phyloP scores from a whole-genome alignment of 345 rosid genomes.

The Corymbia maculata region DNA sequence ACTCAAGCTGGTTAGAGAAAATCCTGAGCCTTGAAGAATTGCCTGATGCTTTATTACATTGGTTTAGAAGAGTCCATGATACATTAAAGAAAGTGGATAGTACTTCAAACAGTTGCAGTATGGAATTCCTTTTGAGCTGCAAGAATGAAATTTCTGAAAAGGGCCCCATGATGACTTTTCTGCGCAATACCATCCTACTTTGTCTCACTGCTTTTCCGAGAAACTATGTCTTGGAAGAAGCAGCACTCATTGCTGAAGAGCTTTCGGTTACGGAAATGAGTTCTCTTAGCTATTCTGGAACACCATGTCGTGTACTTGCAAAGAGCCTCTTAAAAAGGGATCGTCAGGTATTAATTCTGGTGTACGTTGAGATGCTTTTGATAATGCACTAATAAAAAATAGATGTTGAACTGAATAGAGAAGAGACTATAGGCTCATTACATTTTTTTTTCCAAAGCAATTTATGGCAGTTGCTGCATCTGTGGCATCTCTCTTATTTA shows the following conservation, averaged over 20 bases:
- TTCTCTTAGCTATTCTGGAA: conserved; percentile 38
- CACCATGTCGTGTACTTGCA: conserved; percentile 80
- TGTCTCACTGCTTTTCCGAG: conserved; percentile 77
- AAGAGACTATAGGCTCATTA: not conserved
- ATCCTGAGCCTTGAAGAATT: conserved; percentile 47
- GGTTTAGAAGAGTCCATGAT: conserved; percentile 39
- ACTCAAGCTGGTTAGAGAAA: conserved; percentile 76
- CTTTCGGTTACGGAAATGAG: conserved; percentile 44
- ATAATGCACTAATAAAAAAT: not conserved
- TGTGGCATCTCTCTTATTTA: not conserved
- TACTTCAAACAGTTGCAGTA: conserved; percentile 17
- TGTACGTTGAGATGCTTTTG: not conserved
- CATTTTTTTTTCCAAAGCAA: not conserved
- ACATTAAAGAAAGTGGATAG: conserved; percentile 14
- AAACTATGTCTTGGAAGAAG: conserved; percentile 70
- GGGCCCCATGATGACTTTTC: conserved; percentile 64
- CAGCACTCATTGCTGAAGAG: conserved; percentile 87
- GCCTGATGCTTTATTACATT: conserved; percentile 40
- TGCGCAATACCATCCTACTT: conserved; percentile 74
- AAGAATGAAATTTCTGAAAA: conserved; percentile 32
- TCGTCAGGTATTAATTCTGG: conserved; percentile 56
- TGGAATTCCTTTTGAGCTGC: conserved; percentile 38
- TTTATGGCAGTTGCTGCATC: not conserved
- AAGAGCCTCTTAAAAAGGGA: conserved; percentile 84
- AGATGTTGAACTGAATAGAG: not conserved